phyloP scores from a whole-genome alignment of 169 alveolate genomes.

The Plasmodium gallinaceum region DNA sequence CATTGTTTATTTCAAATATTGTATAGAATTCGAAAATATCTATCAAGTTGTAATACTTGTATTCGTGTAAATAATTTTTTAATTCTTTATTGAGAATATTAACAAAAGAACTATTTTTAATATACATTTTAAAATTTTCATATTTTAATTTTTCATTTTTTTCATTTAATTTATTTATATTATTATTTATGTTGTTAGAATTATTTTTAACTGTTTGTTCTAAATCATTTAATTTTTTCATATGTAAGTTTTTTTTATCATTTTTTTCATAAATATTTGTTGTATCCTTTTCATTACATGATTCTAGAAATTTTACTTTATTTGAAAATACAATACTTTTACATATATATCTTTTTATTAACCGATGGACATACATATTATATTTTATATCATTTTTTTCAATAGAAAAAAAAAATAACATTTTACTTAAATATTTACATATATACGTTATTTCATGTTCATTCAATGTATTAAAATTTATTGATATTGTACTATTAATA shows the following conservation, averaged over 20 bases:
- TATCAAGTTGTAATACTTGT: constrained; percentile 51
- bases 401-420: constrained; percentile 15
- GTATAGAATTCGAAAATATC: constrained; percentile 65
- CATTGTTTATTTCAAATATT: constrained; percentile 21
- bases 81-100: constrained; percentile 27
- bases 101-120: constrained; percentile 17
- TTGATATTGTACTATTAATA: constrained; percentile 16
- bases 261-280: neutral
- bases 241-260: neutral
- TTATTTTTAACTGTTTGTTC: neutral
- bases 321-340: constrained; percentile 35
- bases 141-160: neutral
- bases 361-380: constrained; percentile 3
- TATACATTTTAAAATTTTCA: neutral
- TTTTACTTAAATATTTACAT: constrained; percentile 49
- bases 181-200: neutral
- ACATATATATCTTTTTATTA: constrained; percentile 55
- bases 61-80: constrained; percentile 38
- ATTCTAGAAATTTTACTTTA: neutral
- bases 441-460: constrained; percentile 62
- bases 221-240: neutral
- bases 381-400: neutral
- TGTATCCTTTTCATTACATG: neutral
- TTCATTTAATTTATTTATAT: neutral
- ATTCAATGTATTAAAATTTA: constrained; percentile 7